Base-by-base conservation (phyloP, 345 rosid species). In the Boechera stricta region DNA sequence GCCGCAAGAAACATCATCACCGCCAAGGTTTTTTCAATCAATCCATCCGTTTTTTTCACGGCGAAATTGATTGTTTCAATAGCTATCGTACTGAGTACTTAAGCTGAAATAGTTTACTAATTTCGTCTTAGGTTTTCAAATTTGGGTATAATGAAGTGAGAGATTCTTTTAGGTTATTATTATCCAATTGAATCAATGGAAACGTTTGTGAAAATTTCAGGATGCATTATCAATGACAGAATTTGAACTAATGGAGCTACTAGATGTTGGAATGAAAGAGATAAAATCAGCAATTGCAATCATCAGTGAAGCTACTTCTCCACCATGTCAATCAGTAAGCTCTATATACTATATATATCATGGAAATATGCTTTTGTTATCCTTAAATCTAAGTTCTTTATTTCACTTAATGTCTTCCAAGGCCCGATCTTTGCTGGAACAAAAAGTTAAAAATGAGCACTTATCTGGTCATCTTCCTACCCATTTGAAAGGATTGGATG, bases 201-300 rank as follows among this genome's bases (percentile, higher is more conserved):
- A 36, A 36, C 6, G 8, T 0, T 15, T 35, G 24, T 31, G 62
- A n/a, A 39, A 10, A 10, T 67, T 4, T 18, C 71, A 90, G 95
- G 97, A 93, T 31, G 92, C 92, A 0, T 73, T 91, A 52, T 87
- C 90, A 10, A 82, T 86, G 71, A 86, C 97, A 24, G 97, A 93
- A 53, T 87, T 87, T 69, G 91, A 93, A 75, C 67, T 93, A 39
- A 86, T 89, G 98, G 91, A 89, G 84, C 74, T 89, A 29, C 60
- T 87, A 55, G 91, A 83, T 58, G 80, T 93, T 61, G 90, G 85
- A 26, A 73, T 91, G 75, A 77, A 58, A 2, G 91, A 91, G 55
- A 89, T 85, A 0, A 78, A 32, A 59, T 85, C 84, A 4, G 95
- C 93, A 5, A 66, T 93, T 16, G 76, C 74, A 7, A 87, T 77